A percentile compares a stretch with the other conserved stretches of the same genome.
phyloP scores from a whole-genome alignment of 1,284 basidiomycete species.

The Mrakiaceae sp. region DNA sequence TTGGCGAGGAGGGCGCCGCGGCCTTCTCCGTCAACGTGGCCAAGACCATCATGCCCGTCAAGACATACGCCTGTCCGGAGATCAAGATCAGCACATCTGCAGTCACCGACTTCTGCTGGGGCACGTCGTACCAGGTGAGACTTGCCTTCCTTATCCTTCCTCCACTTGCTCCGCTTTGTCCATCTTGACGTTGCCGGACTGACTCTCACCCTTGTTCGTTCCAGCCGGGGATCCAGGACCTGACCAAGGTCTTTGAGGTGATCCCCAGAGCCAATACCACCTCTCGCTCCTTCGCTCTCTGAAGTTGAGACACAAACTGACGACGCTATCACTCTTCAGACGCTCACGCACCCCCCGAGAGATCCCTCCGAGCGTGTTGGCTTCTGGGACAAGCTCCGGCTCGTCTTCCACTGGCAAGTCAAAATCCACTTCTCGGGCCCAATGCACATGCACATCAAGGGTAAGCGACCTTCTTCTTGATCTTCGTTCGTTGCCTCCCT shows the following conservation, averaged over 20 bases:
- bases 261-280: too few species aligned
- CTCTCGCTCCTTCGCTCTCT: neutral
- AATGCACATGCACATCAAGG: constrained; percentile 74
- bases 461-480: constrained; percentile 36
- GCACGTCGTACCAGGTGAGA: constrained; percentile 58
- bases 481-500: constrained; percentile 5
- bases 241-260: constrained; percentile 67
- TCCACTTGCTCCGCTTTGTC: too few species aligned
- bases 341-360: constrained; percentile 62
- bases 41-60: constrained; percentile 91
- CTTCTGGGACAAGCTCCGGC: constrained; percentile 90
- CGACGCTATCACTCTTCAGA: constrained; percentile 23
- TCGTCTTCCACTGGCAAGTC: constrained; percentile 77
- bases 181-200: neutral
- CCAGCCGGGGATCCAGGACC: constrained; percentile 61
- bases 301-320: neutral
- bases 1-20: constrained; percentile 44
- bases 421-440: constrained; percentile 60
- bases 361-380: constrained; percentile 81
- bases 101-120: constrained; percentile 76
- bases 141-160: too few species aligned
- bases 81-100: constrained; percentile 55
- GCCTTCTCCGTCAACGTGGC: constrained; percentile 60
- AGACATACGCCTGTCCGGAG: constrained; percentile 71
- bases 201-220: constrained; percentile 49